Conservation (phyloP, 768 basidiomycete species). For the Astraeus odoratus region DNA sequence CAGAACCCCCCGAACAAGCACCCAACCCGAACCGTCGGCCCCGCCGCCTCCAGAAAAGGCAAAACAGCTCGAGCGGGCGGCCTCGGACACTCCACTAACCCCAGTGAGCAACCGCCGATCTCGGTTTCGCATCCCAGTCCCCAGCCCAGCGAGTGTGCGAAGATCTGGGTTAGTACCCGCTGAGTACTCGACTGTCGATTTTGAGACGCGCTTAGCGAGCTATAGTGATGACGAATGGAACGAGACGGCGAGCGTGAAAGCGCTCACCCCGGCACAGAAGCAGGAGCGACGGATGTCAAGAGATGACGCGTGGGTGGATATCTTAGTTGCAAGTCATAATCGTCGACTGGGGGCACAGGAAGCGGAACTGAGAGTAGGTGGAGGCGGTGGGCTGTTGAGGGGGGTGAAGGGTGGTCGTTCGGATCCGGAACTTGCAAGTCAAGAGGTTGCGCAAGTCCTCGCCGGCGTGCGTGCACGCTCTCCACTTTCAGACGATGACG, state of each 20-base stretch:
- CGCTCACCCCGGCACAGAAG: conserved; percentile 33
- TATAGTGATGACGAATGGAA: conserved; percentile 43
- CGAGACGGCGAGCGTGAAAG: conserved; percentile 34
- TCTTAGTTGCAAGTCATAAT: conserved; percentile 56
- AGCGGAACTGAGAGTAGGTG: conserved; percentile 29
- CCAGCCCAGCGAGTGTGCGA: conserved; percentile 45
- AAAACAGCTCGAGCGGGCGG: conserved; percentile 19
- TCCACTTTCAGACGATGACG: conserved; percentile 37
- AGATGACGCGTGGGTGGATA: conserved; percentile 87
- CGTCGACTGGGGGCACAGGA: conserved; percentile 54
- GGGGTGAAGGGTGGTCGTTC: conserved; percentile 31
- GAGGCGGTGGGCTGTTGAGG: conserved; percentile 16
- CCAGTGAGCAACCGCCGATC: conserved; percentile 30
- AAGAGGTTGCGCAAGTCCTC: conserved; percentile 67
- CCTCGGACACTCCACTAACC: conserved; percentile 24
- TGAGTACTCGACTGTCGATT: conserved; percentile 78
- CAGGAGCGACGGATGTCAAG: conserved; percentile 38
- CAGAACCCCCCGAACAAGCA: conserved; percentile 14
- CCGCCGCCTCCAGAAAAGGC: conserved; percentile 15
- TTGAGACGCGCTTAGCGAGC: conserved; percentile 73
- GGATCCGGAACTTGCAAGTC: conserved; percentile 67
- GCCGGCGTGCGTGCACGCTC: conserved; percentile 43
- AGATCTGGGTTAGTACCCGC: conserved; percentile 52
- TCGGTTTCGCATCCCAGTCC: conserved; percentile 56
- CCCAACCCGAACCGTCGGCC: conserved; percentile 4